Evolutionary conservation across 2,329 filamentous ascomycete genomes (phyloP).

Genomic region (Sporothrix dimorphospora): DNA sequence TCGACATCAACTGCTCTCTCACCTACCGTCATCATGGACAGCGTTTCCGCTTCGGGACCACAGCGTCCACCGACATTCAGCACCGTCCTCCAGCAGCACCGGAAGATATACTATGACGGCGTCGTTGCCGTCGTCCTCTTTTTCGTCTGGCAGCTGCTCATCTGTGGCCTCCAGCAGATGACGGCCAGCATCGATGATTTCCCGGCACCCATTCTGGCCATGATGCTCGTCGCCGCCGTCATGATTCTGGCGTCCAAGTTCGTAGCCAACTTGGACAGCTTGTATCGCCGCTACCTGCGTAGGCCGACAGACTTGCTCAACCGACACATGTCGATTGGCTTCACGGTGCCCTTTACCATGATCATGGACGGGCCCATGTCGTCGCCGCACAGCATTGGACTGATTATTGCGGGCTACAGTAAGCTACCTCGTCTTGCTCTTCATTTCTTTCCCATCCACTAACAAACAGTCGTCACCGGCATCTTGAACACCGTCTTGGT

Average conservation of each 20-base stretch:
- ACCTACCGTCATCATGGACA: neutral
- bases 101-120: slow-evolving; percentile 35
- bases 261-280: slow-evolving; percentile 35
- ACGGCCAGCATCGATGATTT: slow-evolving; percentile 46
- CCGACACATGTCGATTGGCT: slow-evolving; percentile 54
- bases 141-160: slow-evolving; percentile 49
- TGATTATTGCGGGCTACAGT: slow-evolving; percentile 52
- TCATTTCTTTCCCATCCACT: no score
- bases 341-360: slow-evolving; percentile 54
- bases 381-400: slow-evolving; percentile 43
- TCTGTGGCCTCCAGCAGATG: slow-evolving; percentile 48
- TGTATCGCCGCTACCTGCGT: slow-evolving; percentile 37
- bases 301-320: slow-evolving; percentile 53
- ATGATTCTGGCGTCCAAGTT: slow-evolving; percentile 40
- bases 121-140: slow-evolving; percentile 45
- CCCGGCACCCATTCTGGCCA: slow-evolving; percentile 53
- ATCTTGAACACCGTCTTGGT: slow-evolving; percentile 39
- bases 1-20: neutral
- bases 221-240: slow-evolving; percentile 46
- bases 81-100: neutral
- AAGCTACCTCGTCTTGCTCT: no score
- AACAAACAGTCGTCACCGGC: slow-evolving; percentile 39
- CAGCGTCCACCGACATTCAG: neutral
- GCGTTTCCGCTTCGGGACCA: neutral
- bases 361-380: slow-evolving; percentile 45